Evolutionary conservation across 1,284 basidiomycete species (phyloP).

Genomic region (Entoloma clypeatum): DNA sequence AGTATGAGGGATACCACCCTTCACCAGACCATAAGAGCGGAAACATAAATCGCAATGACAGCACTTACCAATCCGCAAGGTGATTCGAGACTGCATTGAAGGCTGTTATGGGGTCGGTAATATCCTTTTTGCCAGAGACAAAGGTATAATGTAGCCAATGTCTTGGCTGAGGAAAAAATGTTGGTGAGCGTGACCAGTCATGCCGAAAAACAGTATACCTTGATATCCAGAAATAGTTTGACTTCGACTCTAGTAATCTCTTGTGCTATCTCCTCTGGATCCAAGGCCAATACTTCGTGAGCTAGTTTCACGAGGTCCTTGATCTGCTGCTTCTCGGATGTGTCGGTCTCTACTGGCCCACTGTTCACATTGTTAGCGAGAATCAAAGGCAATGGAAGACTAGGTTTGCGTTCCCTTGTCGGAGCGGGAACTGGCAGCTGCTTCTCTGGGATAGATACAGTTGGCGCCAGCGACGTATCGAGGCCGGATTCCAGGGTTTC

Average conservation of each 20-base stretch:
- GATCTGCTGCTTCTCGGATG: slow-evolving; percentile 50
- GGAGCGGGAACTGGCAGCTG: slow-evolving; percentile 20
- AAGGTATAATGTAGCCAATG: slow-evolving; percentile 78
- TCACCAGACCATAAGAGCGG: slow-evolving; percentile 12
- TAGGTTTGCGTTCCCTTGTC: slow-evolving; percentile 58
- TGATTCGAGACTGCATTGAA: slow-evolving; percentile 74
- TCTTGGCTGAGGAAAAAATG: slow-evolving; percentile 53
- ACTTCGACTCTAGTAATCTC: slow-evolving; percentile 72
- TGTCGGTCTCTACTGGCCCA: slow-evolving; percentile 26
- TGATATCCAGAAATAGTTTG: slow-evolving; percentile 61
- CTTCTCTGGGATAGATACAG: slow-evolving; percentile 18
- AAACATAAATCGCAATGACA: background rate
- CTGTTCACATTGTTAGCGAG: slow-evolving; percentile 25
- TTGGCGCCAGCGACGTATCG: slow-evolving; percentile 22
- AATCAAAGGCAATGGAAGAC: slow-evolving; percentile 44
- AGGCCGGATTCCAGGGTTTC: slow-evolving; percentile 32
- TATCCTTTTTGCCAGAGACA: slow-evolving; percentile 60
- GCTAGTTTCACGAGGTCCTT: slow-evolving; percentile 58
- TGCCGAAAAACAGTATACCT: slow-evolving; percentile 41
- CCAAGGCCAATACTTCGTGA: slow-evolving; percentile 48
- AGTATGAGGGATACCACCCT: slow-evolving; percentile 79
- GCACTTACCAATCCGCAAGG: slow-evolving; percentile 66
- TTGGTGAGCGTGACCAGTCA: slow-evolving; percentile 3
- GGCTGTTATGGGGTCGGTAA: slow-evolving; percentile 59
- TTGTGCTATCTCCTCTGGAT: slow-evolving; percentile 65